Evolutionary conservation across 1,284 basidiomycete species (phyloP), one percentile per base, ranked within the genome.

Genomic region (Laetiporus sulphureus): DNA sequence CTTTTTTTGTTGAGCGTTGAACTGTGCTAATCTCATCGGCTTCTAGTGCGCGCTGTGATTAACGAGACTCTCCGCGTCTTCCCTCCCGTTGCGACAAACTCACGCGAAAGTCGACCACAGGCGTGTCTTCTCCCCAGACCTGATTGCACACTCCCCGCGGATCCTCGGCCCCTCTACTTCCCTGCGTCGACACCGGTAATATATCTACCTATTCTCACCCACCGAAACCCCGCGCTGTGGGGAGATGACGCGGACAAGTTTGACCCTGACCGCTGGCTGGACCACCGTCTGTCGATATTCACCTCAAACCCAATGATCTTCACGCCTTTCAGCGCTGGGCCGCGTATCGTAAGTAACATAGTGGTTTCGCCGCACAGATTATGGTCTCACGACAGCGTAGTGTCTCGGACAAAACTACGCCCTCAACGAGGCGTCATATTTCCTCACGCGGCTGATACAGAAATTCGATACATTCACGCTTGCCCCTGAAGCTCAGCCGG

Each of bases 391-490:
- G 8, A 7, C 13, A 7, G 7, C 25, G 13, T 50, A 83, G 81
- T 85, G 83, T 52, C 60, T 86, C 13, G 83, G 83, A 5, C 80
- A 84, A 55, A 78, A 83, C 49, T 83, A 83, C 47, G 83, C 83
- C 3, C 78, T 77, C 47, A 84, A 84, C 54, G 77, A 87, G 56
- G 75, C 78, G 33, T 76, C 79, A 2, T 86, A 75, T 54, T 77
- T 84, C 60, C 68, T 87, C 25, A 74, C 79, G 7, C 68, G 77
- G 22, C 58, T 87, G 20, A 56, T 87, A 36, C 83, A 86, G 51
- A 67, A 67, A 18, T 85, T 78, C 50, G 72, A 77, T 46, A 63
- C 65, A 2, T 76, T 87, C 52, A 65, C 68, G 8, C 60, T 86
- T 24, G 77, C 77, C 0, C 58, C 69, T 10, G 79, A 85, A 42